Conservation (phyloP, 1,284 basidiomycete genomes). For the Coriolopsis trogii region DNA sequence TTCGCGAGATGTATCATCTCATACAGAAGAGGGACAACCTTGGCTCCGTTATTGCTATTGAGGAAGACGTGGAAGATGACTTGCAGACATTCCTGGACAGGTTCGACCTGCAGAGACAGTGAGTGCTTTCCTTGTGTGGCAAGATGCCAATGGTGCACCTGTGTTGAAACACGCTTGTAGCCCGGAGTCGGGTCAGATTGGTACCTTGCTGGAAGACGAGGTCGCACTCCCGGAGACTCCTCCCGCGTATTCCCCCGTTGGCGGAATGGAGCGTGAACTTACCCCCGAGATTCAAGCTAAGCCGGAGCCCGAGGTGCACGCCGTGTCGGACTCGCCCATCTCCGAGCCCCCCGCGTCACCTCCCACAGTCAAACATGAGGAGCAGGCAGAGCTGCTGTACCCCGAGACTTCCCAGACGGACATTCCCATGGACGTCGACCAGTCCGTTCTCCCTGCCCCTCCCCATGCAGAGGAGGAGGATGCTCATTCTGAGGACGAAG, state of each 20-base stretch:
- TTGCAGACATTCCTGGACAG: conserved; percentile 52
- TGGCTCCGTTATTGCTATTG: conserved; percentile 39
- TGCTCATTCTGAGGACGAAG: not conserved
- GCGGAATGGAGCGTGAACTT: not conserved
- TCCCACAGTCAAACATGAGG: not conserved
- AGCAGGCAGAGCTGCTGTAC: conserved; percentile 1
- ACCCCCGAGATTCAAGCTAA: not conserved
- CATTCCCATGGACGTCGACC: conserved; percentile 25
- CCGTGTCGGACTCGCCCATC: conserved; percentile 27
- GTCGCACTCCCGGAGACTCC: conserved; percentile 26
- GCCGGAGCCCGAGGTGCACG: not conserved
- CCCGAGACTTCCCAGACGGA: not conserved
- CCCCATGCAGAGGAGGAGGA: not conserved
- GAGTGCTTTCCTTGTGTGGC: conserved; percentile 28
- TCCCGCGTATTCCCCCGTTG: conserved; percentile 23
- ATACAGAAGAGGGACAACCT: conserved; percentile 52
- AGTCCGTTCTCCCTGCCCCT: conserved; percentile 4
- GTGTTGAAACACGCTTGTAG: conserved; percentile 29
- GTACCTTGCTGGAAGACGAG: conserved; percentile 29
- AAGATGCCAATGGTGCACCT: conserved; percentile 4
- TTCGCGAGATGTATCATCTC: conserved; percentile 69
- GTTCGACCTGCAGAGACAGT: conserved; percentile 56
- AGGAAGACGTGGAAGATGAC: conserved; percentile 46
- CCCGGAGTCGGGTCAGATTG: conserved; percentile 42
- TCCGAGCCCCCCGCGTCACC: conserved; percentile 27